Base-by-base conservation (phyloP, 176 grass and related monocot genomes). In the Aegilops bicornis region DNA sequence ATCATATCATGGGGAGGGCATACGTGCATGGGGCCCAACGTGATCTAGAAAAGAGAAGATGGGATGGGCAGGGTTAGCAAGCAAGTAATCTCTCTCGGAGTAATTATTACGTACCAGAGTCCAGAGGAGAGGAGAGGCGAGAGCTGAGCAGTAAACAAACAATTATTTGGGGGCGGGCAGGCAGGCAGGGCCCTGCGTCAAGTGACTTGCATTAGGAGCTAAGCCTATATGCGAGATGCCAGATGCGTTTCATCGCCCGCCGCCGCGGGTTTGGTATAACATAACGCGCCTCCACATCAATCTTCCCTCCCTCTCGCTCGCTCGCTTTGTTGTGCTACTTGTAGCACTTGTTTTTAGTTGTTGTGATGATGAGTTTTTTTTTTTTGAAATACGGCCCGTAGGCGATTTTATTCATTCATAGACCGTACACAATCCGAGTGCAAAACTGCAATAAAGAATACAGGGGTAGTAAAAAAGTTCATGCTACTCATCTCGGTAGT, bases 141-240 rank as follows among this genome's bases (percentile, higher is more conserved):
- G 54, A 58, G 54, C 7, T 9, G 56, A 35, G 68, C 40, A 9
- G 56, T 79, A 72, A 87, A 90, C 42, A 62, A n/a, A 63, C 19
- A n/a, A 59, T 59, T 42, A 39, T 58, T 59, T 6, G 6, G 56
- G 56, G 48, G 47, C 13, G 6, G 8, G 62, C 10, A 73, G 37
- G 69, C 15, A 69, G 30, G 23, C 54, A 85, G 67, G 82, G 45
- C 36, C 87, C 43, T 82, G 47, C 50, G 10, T 87, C 82, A 88
- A 85, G 91, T 90, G 86, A 80, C 91, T 90, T 93, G 84, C 86
- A 70, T 82, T 74, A 79, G 0, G 68, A 90, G 88, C 60, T 79
- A 90, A 88, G 88, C 71, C 89, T 63, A 88, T 90, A 93, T 90
- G 85, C 91, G 74, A 77, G 73, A 52, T 76, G 45, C 45, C 58